Evolutionary conservation across 768 basidiomycete species (phyloP).

Genomic region (Suillus fuscotomentosus): DNA sequence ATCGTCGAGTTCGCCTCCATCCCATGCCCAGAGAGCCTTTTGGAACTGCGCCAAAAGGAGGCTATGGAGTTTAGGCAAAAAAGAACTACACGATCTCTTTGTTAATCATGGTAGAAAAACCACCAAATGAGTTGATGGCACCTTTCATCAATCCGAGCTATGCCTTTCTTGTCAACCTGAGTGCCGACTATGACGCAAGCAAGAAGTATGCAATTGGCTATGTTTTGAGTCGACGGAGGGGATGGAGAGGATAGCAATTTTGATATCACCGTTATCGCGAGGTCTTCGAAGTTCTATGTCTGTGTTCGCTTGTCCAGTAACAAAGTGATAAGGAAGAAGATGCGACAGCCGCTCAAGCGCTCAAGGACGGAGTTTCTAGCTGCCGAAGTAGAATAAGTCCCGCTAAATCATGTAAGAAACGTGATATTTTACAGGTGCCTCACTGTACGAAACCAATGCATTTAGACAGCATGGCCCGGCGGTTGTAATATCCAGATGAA

Average conservation of each 20-base stretch:
- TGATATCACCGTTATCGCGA: not conserved
- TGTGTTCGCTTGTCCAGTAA: not conserved
- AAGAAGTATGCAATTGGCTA: not conserved
- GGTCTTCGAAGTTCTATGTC: not conserved
- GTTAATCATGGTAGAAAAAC: not conserved
- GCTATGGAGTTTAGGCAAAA: no score
- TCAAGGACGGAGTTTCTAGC: no score
- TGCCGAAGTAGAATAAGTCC: no score
- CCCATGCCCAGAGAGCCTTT: no score
- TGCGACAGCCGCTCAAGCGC: not conserved
- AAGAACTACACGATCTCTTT: not conserved
- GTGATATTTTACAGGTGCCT: no score
- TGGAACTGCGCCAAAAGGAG: no score
- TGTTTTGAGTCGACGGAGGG: not conserved
- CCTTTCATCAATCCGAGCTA: no score
- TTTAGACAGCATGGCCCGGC: no score
- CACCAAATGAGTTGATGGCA: not conserved
- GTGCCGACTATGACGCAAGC: not conserved
- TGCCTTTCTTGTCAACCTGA: not conserved
- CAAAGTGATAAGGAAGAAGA: not conserved
- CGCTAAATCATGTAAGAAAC: no score
- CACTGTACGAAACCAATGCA: no score
- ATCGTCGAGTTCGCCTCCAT: no score
- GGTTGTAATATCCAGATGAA: no score
- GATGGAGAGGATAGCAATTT: not conserved